A percentile compares a stretch with the other conserved stretches of the same genome.
Conservation (phyloP, 768 basidiomycete genomes). For the Lentinula sp. region DNA sequence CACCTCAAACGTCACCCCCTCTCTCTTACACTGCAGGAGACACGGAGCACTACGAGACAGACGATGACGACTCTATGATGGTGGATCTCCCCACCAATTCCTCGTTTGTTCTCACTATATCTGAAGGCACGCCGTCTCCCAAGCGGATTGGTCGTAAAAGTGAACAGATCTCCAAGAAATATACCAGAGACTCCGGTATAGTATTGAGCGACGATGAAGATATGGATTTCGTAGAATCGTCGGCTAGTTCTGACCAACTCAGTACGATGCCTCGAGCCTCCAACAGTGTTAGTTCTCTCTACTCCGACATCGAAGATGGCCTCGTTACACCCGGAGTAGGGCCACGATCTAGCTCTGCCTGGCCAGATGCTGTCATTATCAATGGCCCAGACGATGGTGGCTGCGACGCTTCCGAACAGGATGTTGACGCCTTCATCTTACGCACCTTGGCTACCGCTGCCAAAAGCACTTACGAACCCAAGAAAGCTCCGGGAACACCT, state of each 20-base stretch:
- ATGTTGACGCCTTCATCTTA: constrained; percentile 68
- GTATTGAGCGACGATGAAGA: constrained; percentile 50
- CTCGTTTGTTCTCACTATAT: constrained; percentile 53
- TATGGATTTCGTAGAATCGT: constrained; percentile 13
- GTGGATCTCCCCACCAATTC: constrained; percentile 42
- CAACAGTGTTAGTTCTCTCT: constrained; percentile 55
- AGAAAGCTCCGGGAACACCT: constrained; percentile 73
- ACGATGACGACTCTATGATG: constrained; percentile 52
- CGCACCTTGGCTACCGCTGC: constrained; percentile 57
- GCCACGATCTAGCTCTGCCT: constrained; percentile 50
- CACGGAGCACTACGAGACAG: constrained; percentile 21
- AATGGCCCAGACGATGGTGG: constrained; percentile 27
- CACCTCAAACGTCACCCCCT: constrained; percentile 47
- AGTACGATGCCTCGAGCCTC: constrained; percentile 51
- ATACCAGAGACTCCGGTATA: constrained; percentile 64
- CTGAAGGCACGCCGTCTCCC: constrained; percentile 49
- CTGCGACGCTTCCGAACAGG: constrained; percentile 21
- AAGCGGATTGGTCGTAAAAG: constrained; percentile 21
- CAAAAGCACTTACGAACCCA: constrained; percentile 38
- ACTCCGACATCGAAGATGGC: constrained; percentile 54
- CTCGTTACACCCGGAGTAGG: constrained; percentile 64
- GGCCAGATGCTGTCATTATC: constrained; percentile 46
- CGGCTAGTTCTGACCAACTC: constrained; percentile 17
- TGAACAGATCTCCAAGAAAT: constrained; percentile 54
- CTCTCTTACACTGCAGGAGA: constrained; percentile 16